Conservation (phyloP, 192 early-diverging fungal genomes). For the Coemansia sp. region DNA sequence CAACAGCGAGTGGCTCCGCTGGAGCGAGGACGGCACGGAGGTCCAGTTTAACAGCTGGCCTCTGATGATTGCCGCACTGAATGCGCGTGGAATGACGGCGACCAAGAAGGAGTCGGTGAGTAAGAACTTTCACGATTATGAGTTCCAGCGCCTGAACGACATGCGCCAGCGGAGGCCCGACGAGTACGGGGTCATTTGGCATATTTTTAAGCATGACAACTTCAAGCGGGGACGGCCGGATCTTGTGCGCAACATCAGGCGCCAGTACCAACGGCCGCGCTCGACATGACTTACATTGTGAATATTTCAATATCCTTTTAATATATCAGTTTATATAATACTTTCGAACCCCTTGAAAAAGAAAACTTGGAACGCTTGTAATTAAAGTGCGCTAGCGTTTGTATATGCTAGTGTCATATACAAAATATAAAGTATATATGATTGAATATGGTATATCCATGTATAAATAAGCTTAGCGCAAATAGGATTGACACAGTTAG, state of each 20-base stretch:
- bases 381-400: neutral
- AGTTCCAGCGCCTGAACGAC: slow-evolving; percentile 6
- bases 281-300: neutral
- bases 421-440: neutral
- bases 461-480: neutral
- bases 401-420: neutral
- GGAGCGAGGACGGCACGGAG: neutral
- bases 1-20: slow-evolving; percentile 10
- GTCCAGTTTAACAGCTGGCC: slow-evolving; percentile 4
- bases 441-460: neutral
- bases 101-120: slow-evolving; percentile 2
- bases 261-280: neutral
- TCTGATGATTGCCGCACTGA: neutral
- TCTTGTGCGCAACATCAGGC: neutral
- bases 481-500: neutral
- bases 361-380: neutral
- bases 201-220: neutral
- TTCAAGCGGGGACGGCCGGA: neutral
- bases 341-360: neutral
- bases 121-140: slow-evolving; percentile 12
- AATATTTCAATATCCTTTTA: slow-evolving; percentile 1
- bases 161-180: neutral
- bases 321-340: neutral
- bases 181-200: neutral
- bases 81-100: neutral